Evolutionary conservation across 176 grass and related monocot genomes (phyloP).

Genomic region (Carex scoparia): DNA sequence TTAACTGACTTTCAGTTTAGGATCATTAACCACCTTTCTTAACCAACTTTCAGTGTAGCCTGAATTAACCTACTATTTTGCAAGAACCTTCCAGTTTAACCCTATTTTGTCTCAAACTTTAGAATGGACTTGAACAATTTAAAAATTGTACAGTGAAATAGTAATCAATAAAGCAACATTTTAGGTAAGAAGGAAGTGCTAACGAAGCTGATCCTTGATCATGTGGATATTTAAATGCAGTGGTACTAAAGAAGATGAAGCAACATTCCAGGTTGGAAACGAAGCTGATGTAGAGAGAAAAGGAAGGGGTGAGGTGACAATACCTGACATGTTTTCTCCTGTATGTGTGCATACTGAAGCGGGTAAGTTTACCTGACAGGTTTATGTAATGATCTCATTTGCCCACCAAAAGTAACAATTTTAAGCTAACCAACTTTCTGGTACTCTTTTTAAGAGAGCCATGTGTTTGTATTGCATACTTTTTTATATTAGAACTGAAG

Average conservation of each 20-base stretch:
- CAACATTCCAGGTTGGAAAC: conserved; percentile 15
- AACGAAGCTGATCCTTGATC: not conserved
- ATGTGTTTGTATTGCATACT: not conserved
- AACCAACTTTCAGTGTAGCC: not conserved
- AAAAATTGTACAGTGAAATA: not conserved
- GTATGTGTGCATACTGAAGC: not conserved
- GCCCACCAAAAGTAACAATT: not conserved
- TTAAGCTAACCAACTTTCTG: not conserved
- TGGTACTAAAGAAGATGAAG: conserved; percentile 20
- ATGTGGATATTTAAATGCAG: conserved; percentile 31
- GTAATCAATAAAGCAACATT: not conserved
- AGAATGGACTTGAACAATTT: not conserved
- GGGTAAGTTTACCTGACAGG: not conserved
- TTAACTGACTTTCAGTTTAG: not conserved
- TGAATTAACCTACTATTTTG: not conserved
- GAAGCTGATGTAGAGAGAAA: conserved; percentile 1
- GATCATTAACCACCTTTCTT: not conserved
- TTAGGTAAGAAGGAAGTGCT: not conserved
- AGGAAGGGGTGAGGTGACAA: conserved; percentile 19
- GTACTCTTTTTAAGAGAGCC: not conserved
- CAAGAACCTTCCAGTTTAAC: not conserved
- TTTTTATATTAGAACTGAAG: not conserved
- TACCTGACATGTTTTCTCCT: not conserved
- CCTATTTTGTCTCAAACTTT: not conserved
- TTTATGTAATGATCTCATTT: not conserved